These are phyloP conservation scores for Rosa hybrid DNA, from an alignment of 331 rosid genomes.

Conservation along the genomic window DNA sequence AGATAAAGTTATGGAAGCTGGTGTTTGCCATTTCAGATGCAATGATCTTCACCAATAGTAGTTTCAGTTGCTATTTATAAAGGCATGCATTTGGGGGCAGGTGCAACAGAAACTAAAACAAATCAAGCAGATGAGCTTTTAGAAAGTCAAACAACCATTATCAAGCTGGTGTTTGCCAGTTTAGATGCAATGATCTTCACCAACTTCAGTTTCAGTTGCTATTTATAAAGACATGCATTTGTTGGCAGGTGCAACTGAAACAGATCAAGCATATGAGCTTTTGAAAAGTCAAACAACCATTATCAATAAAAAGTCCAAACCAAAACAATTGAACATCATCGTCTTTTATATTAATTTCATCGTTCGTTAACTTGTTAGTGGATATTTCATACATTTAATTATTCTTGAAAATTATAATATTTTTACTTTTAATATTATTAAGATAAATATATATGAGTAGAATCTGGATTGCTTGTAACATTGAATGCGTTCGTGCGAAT, in stretches of 20 bases:
- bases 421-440: background rate
- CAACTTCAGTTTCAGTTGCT: background rate
- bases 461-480: background rate
- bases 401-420: background rate
- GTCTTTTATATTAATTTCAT: background rate
- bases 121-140: background rate
- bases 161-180: slow-evolving; percentile 2
- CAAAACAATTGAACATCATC: background rate
- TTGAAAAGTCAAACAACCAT: background rate
- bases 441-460: background rate
- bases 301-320: background rate
- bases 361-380: background rate
- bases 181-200: background rate
- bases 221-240: background rate
- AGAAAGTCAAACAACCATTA: background rate
- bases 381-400: background rate
- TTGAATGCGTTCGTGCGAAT: background rate
- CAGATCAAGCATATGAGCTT: background rate
- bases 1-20: background rate
- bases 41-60: background rate
- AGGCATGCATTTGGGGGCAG: background rate
- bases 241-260: background rate
- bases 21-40: background rate
- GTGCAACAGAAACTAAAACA: background rate
- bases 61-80: background rate